Evolutionary conservation across 192 early-diverging fungal species (phyloP), one percentile per base, ranked within the genome.

Genomic region (Polychytrium aggregatum): DNA sequence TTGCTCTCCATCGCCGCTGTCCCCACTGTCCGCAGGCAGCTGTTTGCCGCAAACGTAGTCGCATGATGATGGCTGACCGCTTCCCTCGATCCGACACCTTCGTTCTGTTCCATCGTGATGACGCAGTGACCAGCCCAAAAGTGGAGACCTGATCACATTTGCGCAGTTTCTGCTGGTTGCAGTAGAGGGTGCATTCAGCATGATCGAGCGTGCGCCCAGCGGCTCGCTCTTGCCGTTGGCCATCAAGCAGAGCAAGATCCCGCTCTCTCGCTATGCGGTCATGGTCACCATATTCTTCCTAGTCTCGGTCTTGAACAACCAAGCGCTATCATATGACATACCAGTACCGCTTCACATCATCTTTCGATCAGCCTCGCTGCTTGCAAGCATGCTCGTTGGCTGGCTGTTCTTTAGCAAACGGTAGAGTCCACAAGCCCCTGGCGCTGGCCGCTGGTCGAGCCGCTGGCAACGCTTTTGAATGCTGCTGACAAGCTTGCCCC

Each of bases 321-420:
- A 78, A 56, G 82, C 88, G 0, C 68, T 90, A 6, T 83, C 79
- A 3, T 90, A 75, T 56, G 65, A 72, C 25, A 85, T 94, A 29
- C 78, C 88, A 18, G 82, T 94, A 27, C 90, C 90, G 13, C 41
- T 94, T 44, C 90, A 94, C 59, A 94, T 94, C 41, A 83, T 94
- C 31, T 94, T 94, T 57, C 67, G 90, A 24, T 85, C 82, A 6
- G 83, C 81, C 25, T 80, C 84, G 11, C 62, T 94, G 21, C 76
- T 94, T 46, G 78, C 87, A 25, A 86, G 82, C 55, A 89, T 94
- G 90, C 49, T 71, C 3, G 65, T 87, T 45, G 85, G 85, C 22
- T 30, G 26, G 33, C n/a, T n/a, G n/a, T n/a, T n/a, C n/a, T n/a
- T n/a, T n/a, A n/a, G n/a, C n/a, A n/a, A n/a, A n/a, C n/a, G n/a